Conservation (phyloP, 169 alveolate species). For the Eimeria necatrix region DNA sequence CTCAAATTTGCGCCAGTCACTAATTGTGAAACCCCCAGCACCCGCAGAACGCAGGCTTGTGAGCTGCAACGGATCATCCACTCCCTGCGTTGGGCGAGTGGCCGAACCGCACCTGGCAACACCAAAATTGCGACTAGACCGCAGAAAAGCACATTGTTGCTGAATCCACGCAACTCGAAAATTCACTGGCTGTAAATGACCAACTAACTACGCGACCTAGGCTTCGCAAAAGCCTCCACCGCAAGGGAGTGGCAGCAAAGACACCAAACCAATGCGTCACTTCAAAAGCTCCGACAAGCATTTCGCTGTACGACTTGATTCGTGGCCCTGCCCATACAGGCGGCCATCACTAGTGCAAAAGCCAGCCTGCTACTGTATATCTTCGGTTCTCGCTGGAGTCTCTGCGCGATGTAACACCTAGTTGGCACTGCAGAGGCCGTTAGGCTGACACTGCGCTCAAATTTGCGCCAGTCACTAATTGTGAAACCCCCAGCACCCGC, state of each 20-base stretch:
- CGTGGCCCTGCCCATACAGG: too few species aligned
- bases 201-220: neutral
- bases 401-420: constrained; percentile 59
- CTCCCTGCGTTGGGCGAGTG: neutral
- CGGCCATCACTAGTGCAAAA: too few species aligned
- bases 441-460: constrained; percentile 58
- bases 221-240: neutral
- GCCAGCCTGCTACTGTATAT: too few species aligned
- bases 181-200: neutral
- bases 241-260: too few species aligned
- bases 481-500: neutral
- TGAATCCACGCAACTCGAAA: neutral
- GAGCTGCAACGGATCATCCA: constrained; percentile 7
- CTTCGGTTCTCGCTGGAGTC: neutral
- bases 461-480: constrained; percentile 11
- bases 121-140: neutral
- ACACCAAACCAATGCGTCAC: too few species aligned
- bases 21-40: neutral
- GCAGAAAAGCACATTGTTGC: too few species aligned
- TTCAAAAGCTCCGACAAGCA: too few species aligned
- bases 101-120: constrained; percentile 19
- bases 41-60: constrained; percentile 45
- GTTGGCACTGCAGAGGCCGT: neutral
- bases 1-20: constrained; percentile 21
- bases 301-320: too few species aligned